Evolutionary conservation across 192 early-diverging fungal species (phyloP).

Genomic region (Borealophlyctis nickersoniae): DNA sequence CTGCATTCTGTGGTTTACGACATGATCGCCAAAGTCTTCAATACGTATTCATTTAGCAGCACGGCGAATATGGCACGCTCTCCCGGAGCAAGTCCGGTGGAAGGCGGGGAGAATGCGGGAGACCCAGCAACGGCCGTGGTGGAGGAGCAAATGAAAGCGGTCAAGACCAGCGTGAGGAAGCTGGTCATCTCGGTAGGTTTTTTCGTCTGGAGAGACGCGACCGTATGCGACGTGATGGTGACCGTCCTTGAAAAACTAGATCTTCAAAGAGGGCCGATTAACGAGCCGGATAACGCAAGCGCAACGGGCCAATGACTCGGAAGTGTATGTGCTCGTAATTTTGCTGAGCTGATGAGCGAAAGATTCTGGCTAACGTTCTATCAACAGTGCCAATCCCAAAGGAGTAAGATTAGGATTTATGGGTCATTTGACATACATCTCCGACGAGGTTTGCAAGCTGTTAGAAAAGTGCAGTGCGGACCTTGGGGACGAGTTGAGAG

Average conservation of each 20-base stretch:
- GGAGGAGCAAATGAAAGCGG: slow-evolving; percentile 45
- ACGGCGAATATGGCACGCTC: slow-evolving; percentile 9
- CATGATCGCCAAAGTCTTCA: slow-evolving; percentile 96
- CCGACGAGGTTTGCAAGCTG: slow-evolving; percentile 91
- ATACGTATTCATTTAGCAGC: slow-evolving; percentile 72
- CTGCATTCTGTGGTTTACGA: slow-evolving; percentile 98
- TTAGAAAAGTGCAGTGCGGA: slow-evolving; percentile 68
- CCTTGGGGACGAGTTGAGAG: slow-evolving; percentile 42
- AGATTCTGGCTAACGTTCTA: background rate
- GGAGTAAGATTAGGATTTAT: slow-evolving; percentile 94
- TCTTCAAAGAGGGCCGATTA: slow-evolving; percentile 83
- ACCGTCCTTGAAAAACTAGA: slow-evolving; percentile 34
- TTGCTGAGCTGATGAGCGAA: background rate
- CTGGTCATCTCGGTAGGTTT: slow-evolving; percentile 49
- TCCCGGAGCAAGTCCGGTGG: background rate
- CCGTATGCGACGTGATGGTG: too few species aligned
- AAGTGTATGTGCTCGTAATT: slow-evolving; percentile 53
- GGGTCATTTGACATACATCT: slow-evolving; percentile 97
- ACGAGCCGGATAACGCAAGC: slow-evolving; percentile 82
- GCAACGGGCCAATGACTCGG: slow-evolving; percentile 77
- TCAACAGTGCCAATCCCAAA: slow-evolving; percentile 69
- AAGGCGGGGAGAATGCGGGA: slow-evolving; percentile 2
- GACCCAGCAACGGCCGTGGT: slow-evolving; percentile 4
- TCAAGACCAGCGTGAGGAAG: slow-evolving; percentile 43
- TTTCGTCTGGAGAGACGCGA: too few species aligned